A percentile compares a stretch with the other conserved stretches of the same genome.
Evolutionary conservation across 202 grass and related monocot species (phyloP).

Genomic region (Schoenoplectus triqueter): DNA sequence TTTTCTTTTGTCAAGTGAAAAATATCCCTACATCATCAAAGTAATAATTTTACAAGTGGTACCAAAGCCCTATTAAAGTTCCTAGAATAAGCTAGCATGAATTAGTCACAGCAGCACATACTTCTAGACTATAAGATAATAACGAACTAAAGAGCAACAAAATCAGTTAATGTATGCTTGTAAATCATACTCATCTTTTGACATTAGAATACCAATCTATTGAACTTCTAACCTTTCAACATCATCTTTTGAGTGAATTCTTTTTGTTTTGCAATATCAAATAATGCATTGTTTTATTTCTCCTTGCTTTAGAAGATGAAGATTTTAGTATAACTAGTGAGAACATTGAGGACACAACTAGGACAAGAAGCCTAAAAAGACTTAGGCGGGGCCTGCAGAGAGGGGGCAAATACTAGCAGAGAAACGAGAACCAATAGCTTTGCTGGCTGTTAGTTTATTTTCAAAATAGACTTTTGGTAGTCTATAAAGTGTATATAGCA

Average conservation of each 20-base stretch:
- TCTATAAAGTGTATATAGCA: background rate
- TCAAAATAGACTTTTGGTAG: constrained; percentile 3
- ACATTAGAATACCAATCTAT: background rate
- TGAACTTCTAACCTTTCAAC: background rate
- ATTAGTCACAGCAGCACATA: background rate
- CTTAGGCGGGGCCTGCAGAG: background rate
- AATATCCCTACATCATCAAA: background rate
- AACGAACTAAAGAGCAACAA: background rate
- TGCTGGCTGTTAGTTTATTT: background rate
- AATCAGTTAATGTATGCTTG: constrained; percentile 4
- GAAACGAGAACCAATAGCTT: background rate
- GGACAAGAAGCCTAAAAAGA: constrained; percentile 7
- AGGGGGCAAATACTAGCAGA: constrained; percentile 21
- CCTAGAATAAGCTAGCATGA: background rate
- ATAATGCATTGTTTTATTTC: constrained; percentile 14
- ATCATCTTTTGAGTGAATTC: background rate
- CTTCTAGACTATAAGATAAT: background rate
- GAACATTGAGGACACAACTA: background rate
- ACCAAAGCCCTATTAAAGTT: background rate
- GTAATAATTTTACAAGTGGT: background rate
- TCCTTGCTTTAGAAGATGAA: background rate
- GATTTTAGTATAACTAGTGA: constrained; percentile 16
- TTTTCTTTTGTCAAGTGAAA: background rate
- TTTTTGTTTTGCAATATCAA: background rate
- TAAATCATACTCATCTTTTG: background rate